Base-by-base conservation (phyloP, 164 flowering plant genomes). In the Hamamelis virginiana region DNA sequence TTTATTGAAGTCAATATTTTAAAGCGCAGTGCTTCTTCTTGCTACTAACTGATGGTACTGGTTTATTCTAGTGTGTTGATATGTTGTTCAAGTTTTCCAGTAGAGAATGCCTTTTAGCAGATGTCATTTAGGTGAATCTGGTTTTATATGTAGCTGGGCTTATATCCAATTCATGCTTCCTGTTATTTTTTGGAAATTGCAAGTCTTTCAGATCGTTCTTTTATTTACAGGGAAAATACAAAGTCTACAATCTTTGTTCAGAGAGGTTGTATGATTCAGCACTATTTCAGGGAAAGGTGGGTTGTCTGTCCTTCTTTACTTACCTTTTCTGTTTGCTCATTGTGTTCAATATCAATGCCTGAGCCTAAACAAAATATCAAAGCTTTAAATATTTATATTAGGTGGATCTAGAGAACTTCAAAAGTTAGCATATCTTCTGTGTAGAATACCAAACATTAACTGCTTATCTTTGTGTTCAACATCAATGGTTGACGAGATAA, bases 241-340 rank as follows among this genome's bases (percentile, higher is more conserved):
- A 95, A 82, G 99, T 95, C 0, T 95, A 95, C 83, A 95, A 95
- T 78, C 96, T 95, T 72, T 95, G 99, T 79, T 89, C 97, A 69
- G 99, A 95, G 82, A 86, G 98, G 81, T 82, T 95, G 68, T 95
- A 95, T 79, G 98, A 95, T 80, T 94, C 95, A 68, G 84, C 96
- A 64, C 78, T 89, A 25, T 90, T 95, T 78, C 91, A 90, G 80
- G 99, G 99, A 69, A 95, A 92, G 97, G 99, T 95, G 47, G 27
- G 76, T 16, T 65, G 9, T 53, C 12, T 15, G 16, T 73, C 45
- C 46, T 58, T 33, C 28, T 55, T 50, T 33, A 46, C 33, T 66
- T 33, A 5, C 12, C 18, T 65, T 66, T n/a, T n/a, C n/a, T 22
- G 23, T 46, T 11, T 45, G 22, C 47, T 44, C 14, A 16, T 33